phyloP scores from a whole-genome alignment of 2,329 filamentous ascomycete genomes.

The Aspergillus alliaceus region DNA sequence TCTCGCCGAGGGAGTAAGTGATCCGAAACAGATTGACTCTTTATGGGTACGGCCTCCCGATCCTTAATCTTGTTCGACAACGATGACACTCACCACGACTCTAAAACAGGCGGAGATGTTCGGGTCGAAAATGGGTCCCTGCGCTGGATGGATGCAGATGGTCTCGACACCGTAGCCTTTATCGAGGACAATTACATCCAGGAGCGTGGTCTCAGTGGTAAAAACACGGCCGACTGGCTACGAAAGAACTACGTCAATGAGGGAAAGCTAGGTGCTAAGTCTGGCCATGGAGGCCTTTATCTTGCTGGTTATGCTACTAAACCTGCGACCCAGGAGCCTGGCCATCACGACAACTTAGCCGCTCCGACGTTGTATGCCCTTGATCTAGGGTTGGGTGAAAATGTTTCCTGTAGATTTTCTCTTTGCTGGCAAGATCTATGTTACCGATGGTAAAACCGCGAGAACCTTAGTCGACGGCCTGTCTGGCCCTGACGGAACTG shows the following conservation, averaged over 20 bases:
- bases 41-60: not conserved
- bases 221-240: conserved; percentile 47
- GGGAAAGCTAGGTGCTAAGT: conserved; percentile 45
- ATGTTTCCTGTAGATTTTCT: conserved; percentile 16
- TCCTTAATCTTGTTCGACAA: too few species aligned
- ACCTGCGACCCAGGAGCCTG: conserved; percentile 1
- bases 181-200: conserved; percentile 56
- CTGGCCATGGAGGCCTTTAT: conserved; percentile 43
- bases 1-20: conserved; percentile 51
- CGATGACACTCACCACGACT: too few species aligned
- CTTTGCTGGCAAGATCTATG: conserved; percentile 10
- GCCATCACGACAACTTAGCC: not conserved
- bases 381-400: conserved; percentile 2
- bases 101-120: not conserved
- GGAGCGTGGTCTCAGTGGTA: conserved; percentile 44
- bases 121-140: not conserved
- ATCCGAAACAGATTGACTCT: conserved; percentile 49
- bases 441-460: conserved; percentile 14
- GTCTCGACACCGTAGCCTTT: conserved; percentile 54
- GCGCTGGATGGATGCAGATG: conserved; percentile 50
- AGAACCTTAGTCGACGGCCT: conserved; percentile 16
- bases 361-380: not conserved
- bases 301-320: conserved; percentile 2
- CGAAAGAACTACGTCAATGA: conserved; percentile 46
- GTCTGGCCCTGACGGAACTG: conserved; percentile 49